A percentile compares a stretch with the other conserved stretches of the same genome.
phyloP scores from a whole-genome alignment of 2,329 filamentous ascomycete genomes.

The Claviceps sp. region DNA sequence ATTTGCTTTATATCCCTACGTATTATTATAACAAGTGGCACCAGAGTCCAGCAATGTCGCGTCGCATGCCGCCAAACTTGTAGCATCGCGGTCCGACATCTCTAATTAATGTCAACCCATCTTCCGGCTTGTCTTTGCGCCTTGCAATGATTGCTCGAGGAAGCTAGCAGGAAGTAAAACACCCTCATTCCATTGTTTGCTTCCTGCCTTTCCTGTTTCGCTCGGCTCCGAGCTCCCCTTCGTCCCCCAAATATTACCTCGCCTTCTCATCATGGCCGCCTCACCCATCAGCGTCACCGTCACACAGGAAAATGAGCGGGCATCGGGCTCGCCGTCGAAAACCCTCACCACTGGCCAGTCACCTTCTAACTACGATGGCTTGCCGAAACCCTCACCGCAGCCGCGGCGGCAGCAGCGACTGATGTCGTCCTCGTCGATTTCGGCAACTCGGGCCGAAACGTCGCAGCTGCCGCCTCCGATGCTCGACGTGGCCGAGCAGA shows the following conservation, averaged over 20 bases:
- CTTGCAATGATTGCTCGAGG: no score
- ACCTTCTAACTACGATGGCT: slow-evolving; percentile 29
- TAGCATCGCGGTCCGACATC: neutral
- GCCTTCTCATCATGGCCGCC: slow-evolving; percentile 25
- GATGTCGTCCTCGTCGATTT: neutral
- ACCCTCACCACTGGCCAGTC: slow-evolving; percentile 23
- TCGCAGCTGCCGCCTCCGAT: slow-evolving; percentile 22
- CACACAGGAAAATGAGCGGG: slow-evolving; percentile 16
- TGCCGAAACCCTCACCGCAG: slow-evolving; percentile 22
- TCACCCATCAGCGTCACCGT: slow-evolving; percentile 29
- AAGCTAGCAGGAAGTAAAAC: no score
- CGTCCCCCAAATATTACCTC: neutral
- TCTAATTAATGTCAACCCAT: no score
- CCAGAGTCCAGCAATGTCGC: no score
- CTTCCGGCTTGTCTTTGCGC: no score
- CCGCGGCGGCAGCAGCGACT: neutral
- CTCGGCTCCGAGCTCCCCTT: neutral
- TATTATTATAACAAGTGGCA: no score
- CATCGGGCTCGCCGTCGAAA: slow-evolving; percentile 32
- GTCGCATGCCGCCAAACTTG: neutral
- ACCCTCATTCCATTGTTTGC: no score
- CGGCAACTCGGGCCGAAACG: slow-evolving; percentile 12
- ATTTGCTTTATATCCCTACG: no score
- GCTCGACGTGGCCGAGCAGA: slow-evolving; percentile 59
- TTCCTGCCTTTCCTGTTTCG: no score